These are phyloP conservation scores for Aquanectria penicillioides DNA, from an alignment of 2,329 filamentous ascomycete species.

Conservation along the genomic window DNA sequence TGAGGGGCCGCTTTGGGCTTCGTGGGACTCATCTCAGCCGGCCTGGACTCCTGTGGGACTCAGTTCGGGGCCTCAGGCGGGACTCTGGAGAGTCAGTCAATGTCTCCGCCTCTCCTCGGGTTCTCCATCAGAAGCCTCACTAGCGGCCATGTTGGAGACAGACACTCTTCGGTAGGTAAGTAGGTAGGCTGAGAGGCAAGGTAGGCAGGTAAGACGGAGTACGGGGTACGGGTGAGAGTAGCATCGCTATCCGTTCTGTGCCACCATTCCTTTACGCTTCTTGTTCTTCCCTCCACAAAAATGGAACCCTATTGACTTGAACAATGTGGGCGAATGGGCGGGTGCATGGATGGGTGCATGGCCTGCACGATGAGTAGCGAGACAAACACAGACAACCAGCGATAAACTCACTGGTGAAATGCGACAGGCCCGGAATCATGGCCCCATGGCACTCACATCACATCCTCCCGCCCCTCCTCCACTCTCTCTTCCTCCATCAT, in stretches of 20 bases:
- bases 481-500: slow-evolving; percentile 1
- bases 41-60: not conserved
- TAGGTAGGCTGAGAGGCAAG: too few relatives aligned
- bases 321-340: too few relatives aligned
- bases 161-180: too few relatives aligned
- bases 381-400: not conserved
- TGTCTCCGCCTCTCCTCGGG: slow-evolving; percentile 14
- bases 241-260: not conserved
- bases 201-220: not conserved
- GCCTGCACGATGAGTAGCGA: too few relatives aligned
- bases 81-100: not conserved
- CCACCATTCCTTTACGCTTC: slow-evolving; percentile 1
- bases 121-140: too few relatives aligned
- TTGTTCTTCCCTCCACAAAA: not conserved
- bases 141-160: too few relatives aligned
- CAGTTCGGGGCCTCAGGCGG: slow-evolving; percentile 1
- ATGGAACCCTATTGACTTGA: not conserved
- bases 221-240: not conserved
- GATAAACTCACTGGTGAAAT: not conserved
- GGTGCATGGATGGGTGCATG: not conserved
- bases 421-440: slow-evolving; percentile 3
- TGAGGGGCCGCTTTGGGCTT: slow-evolving; percentile 11
- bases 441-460: slow-evolving; percentile 19
- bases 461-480: slow-evolving; percentile 22
- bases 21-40: not conserved